phyloP scores from a whole-genome alignment of 208 protist genomes.

The Acanthamoeba royreba region DNA sequence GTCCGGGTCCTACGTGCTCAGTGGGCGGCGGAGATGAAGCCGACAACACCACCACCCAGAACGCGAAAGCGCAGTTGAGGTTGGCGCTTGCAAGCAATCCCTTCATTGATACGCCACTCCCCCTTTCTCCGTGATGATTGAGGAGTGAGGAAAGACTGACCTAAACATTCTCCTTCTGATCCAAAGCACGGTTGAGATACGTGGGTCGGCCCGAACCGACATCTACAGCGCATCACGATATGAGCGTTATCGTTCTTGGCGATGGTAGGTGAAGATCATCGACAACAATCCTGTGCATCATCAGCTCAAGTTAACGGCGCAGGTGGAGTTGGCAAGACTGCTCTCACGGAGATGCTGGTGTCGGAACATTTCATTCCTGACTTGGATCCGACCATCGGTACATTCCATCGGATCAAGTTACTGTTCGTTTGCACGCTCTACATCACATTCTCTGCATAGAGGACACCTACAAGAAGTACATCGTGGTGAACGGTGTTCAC shows the following conservation, averaged over 20 bases:
- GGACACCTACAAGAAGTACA: background rate
- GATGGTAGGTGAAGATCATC: background rate
- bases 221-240: too few species aligned
- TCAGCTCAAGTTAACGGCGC: background rate
- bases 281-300: too few species aligned
- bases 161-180: background rate
- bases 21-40: background rate
- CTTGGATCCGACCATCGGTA: slow-evolving; percentile 41
- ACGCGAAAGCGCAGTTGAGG: background rate
- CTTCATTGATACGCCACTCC: background rate
- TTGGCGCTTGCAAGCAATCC: background rate
- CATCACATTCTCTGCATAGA: background rate
- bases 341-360: slow-evolving; percentile 80
- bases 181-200: background rate
- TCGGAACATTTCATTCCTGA: slow-evolving; percentile 74
- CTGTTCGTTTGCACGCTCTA: background rate
- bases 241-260: background rate
- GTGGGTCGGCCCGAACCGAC: too few species aligned
- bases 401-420: background rate
- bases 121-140: background rate
- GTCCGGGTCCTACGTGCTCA: too few species aligned
- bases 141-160: background rate
- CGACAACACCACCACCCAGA: background rate
- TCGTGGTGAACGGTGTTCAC: background rate
- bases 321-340: slow-evolving; percentile 82